These are phyloP conservation scores for Rubia peregrina DNA, from an alignment of 305 asterid genomes.

Conservation along the genomic window DNA sequence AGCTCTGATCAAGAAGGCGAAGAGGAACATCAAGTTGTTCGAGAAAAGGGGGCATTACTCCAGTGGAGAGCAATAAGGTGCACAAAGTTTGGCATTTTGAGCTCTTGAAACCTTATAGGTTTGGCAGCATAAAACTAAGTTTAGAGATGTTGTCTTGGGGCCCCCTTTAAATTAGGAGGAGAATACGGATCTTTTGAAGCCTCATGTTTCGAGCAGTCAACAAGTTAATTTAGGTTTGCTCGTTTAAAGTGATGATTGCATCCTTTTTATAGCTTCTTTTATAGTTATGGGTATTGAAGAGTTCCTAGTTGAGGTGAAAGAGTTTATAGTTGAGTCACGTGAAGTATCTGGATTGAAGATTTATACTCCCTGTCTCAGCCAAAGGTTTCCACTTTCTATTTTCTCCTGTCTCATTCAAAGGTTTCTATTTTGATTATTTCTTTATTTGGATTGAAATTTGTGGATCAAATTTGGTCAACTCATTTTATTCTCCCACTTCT, in stretches of 20 bases:
- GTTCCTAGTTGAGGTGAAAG: not conserved
- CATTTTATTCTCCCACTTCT: too few relatives aligned
- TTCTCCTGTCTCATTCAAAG: too few relatives aligned
- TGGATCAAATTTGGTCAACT: too few relatives aligned
- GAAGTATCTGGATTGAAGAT: too few relatives aligned
- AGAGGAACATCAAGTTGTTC: conserved; percentile 64
- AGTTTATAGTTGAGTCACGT: not conserved
- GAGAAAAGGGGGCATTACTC: conserved; percentile 38
- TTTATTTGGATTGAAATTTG: too few relatives aligned
- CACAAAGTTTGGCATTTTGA: conserved; percentile 43
- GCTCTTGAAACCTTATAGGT: conserved; percentile 59
- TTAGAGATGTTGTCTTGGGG: conserved; percentile 64
- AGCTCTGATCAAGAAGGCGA: conserved; percentile 82
- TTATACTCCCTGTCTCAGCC: too few relatives aligned
- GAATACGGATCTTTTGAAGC: conserved; percentile 54
- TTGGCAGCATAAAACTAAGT: conserved; percentile 42
- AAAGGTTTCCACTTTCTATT: too few relatives aligned
- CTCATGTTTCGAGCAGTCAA: conserved; percentile 49
- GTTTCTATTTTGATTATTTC: too few relatives aligned
- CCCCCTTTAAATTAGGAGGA: conserved; percentile 50
- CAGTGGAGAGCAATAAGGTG: conserved; percentile 11
- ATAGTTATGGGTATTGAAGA: not conserved
- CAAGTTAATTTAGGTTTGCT: conserved; percentile 84
- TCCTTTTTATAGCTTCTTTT: not conserved
- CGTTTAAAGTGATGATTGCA: not conserved